Base-by-base conservation (phyloP, 1,284 basidiomycete species). In the Clitocybe nebularis region DNA sequence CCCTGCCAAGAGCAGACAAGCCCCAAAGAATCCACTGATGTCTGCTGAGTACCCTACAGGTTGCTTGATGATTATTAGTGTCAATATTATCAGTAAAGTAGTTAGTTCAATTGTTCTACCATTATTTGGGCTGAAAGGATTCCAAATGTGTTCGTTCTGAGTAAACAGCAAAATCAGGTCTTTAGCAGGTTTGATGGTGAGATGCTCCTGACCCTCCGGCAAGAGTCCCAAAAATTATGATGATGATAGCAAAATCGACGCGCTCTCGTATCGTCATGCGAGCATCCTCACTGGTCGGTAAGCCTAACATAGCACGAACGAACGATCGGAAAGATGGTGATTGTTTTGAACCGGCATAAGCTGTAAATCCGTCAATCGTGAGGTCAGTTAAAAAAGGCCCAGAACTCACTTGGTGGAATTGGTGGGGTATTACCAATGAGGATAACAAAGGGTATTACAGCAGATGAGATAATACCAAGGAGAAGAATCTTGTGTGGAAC, bases 11-110 rank as follows among this genome's bases (percentile, higher is more conserved):
- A 89, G 70, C 19, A 89, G 61, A 17, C 70, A 71, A 8, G 84
- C 84, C 22, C 85, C 81, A 64, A 90, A 68, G 23, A 88, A 66
- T 5, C 87, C 87, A 19, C 80, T 71, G 10, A 64, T 70, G 41
- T 77, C 70, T 19, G 74, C 67, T 0, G 79, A 77, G 58, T 90
- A 91, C 1, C 86, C 86, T 26, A 71, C 68, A n/a, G 87, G 87
- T 62, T 75, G 63, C 85, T 89, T 54, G 10, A 10, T 34, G 44
- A 42, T 38, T 43, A 13, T 36, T 4, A 36, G 30, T n/a, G n/a
- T n/a, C n/a, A n/a, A n/a, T n/a, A n/a, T n/a, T n/a, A n/a, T n/a
- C n/a, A n/a, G n/a, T n/a, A n/a, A n/a, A n/a, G n/a, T n/a, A n/a
- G n/a, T n/a, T n/a, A n/a, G n/a, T n/a, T n/a, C n/a, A n/a, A n/a